Evolutionary conservation across 2,329 filamentous ascomycete species (phyloP).

Genomic region (Nothomitra cinnamomea): DNA sequence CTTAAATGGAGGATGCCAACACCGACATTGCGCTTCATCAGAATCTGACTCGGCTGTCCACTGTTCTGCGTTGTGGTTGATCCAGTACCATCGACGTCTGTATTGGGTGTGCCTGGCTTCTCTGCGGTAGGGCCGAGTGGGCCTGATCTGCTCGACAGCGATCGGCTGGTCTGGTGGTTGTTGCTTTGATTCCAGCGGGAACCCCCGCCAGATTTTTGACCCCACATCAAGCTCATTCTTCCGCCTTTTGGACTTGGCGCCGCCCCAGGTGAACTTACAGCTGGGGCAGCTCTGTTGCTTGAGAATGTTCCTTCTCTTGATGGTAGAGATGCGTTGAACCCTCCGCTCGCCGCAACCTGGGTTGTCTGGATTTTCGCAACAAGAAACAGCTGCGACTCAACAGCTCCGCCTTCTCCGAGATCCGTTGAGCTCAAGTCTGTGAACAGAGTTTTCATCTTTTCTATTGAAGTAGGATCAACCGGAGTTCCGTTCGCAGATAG

Average conservation of each 20-base stretch:
- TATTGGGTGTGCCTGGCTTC: slow-evolving; percentile 13
- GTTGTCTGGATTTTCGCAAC: slow-evolving; percentile 61
- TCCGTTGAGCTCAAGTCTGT: slow-evolving; percentile 70
- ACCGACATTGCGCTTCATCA: slow-evolving; percentile 13
- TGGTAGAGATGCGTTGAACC: slow-evolving; percentile 10
- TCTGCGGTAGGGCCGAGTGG: slow-evolving; percentile 6
- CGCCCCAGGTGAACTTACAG: background rate
- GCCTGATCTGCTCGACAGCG: slow-evolving; percentile 4
- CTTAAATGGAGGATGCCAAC: slow-evolving; percentile 16
- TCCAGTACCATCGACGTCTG: slow-evolving; percentile 5
- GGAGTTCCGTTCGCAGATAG: slow-evolving; percentile 59
- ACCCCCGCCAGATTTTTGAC: slow-evolving; percentile 9
- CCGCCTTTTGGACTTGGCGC: slow-evolving; percentile 20
- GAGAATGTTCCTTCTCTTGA: slow-evolving; percentile 16
- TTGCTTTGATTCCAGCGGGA: slow-evolving; percentile 4
- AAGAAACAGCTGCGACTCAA: slow-evolving; percentile 61
- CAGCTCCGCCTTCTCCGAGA: slow-evolving; percentile 40
- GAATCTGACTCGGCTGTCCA: slow-evolving; percentile 17
- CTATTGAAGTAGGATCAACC: slow-evolving; percentile 43
- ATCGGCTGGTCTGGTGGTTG: background rate
- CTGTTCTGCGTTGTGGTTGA: background rate
- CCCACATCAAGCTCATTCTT: slow-evolving; percentile 25
- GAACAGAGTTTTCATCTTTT: slow-evolving; percentile 70
- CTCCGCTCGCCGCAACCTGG: slow-evolving; percentile 25
- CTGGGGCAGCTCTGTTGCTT: slow-evolving; percentile 15